These are phyloP conservation scores for Cutaneotrichosporon cyanovorans DNA, from an alignment of 1,284 basidiomycete species.

Conservation along the genomic window DNA sequence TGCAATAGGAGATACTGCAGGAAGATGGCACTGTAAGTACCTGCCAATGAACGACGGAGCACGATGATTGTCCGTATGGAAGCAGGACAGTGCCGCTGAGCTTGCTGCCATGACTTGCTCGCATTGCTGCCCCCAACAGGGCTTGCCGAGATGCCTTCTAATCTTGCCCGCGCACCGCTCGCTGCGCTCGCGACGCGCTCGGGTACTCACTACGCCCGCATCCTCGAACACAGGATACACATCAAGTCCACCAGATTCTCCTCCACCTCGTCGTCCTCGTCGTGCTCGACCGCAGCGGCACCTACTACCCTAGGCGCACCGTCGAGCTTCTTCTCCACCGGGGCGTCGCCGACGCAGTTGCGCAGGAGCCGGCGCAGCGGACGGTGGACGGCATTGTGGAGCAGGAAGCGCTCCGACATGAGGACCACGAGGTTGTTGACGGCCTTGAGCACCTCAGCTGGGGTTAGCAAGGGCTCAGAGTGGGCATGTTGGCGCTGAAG, in stretches of 20 bases:
- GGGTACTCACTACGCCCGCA: conserved; percentile 61
- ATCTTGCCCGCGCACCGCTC: no score
- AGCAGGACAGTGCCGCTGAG: background rate
- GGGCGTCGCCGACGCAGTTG: conserved; percentile 81
- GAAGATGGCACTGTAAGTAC: no score
- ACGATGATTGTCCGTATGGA: no score
- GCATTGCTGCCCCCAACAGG: no score
- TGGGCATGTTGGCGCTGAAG: no score
- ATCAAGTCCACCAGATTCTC: conserved; percentile 74
- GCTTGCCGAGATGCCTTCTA: no score
- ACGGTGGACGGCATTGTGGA: conserved; percentile 81
- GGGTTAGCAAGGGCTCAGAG: no score
- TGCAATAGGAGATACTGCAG: no score
- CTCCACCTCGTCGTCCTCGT: conserved; percentile 23
- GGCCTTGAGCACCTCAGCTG: conserved; percentile 68
- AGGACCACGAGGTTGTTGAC: conserved; percentile 82
- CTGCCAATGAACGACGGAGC: no score
- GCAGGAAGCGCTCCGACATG: conserved; percentile 81
- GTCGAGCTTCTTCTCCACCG: conserved; percentile 66
- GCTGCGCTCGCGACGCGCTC: no score
- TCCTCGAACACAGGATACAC: conserved; percentile 82
- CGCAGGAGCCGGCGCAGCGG: conserved; percentile 79
- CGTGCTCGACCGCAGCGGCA: conserved; percentile 58
- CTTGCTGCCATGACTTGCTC: no score
- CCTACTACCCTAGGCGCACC: conserved; percentile 65